Evolutionary conservation across 192 early-diverging fungal genomes (phyloP).

Genomic region (Coemansia sp.): DNA sequence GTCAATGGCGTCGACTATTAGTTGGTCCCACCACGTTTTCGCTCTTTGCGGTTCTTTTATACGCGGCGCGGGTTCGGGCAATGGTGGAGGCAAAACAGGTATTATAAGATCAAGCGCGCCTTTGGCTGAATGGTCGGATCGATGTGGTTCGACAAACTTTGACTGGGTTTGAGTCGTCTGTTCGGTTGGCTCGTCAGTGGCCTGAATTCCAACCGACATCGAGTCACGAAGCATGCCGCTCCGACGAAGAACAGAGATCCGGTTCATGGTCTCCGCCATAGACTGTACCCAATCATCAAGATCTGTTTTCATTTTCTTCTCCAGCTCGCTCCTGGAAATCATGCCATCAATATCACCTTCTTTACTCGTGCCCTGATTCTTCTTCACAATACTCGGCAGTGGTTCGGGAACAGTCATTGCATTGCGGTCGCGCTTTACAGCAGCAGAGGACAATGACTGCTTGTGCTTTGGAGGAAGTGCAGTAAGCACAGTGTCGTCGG

Average conservation of each 20-base stretch:
- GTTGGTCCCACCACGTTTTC: conserved; percentile 25
- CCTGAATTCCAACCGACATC: background rate
- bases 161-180: background rate
- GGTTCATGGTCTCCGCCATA: conserved; percentile 24
- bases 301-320: conserved; percentile 13
- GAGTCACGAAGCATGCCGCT: conserved; percentile 42
- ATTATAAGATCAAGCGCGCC: background rate
- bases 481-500: conserved; percentile 31
- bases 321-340: conserved; percentile 10
- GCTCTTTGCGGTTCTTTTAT: conserved; percentile 22
- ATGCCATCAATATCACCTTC: background rate
- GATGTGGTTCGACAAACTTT: background rate
- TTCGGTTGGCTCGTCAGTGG: background rate
- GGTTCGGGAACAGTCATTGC: conserved; percentile 23
- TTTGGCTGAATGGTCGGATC: background rate
- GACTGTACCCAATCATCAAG: conserved; percentile 24
- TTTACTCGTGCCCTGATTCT: background rate
- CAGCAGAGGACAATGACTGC: background rate
- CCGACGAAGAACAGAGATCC: conserved; percentile 42
- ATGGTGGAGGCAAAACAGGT: conserved; percentile 28
- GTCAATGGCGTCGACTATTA: conserved; percentile 27
- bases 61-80: conserved; percentile 18
- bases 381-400: background rate
- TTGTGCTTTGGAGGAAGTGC: conserved; percentile 15
- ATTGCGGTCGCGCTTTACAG: conserved; percentile 16